These are phyloP conservation scores for Leccinum truebloodii DNA, from an alignment of 768 basidiomycete species.

Conservation along the genomic window DNA sequence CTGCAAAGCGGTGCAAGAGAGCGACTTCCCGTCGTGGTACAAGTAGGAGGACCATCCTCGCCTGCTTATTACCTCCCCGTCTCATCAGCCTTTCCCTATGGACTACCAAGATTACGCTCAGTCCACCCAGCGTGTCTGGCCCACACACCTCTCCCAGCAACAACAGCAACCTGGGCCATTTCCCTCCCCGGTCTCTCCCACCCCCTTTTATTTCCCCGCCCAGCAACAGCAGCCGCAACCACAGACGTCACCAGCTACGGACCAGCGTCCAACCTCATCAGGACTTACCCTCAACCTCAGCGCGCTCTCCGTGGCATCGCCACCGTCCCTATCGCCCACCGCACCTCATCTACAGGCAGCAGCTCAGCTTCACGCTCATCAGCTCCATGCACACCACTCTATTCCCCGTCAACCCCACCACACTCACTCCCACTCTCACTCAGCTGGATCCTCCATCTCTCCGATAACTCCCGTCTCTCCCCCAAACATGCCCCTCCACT, in stretches of 20 bases:
- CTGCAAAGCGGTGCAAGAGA: slow-evolving; percentile 18
- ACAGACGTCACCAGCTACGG: slow-evolving; percentile 18
- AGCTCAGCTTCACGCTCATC: slow-evolving; percentile 58
- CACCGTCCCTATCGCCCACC: slow-evolving; percentile 65
- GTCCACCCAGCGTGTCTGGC: slow-evolving; percentile 26
- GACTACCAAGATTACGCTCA: slow-evolving; percentile 34
- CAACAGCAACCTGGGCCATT: slow-evolving; percentile 15
- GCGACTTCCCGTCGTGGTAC: slow-evolving; percentile 8
- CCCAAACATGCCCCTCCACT: slow-evolving; percentile 44
- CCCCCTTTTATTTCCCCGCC: slow-evolving; percentile 24
- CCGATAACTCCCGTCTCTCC: slow-evolving; percentile 62
- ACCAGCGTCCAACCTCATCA: slow-evolving; percentile 33
- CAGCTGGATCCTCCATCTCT: slow-evolving; percentile 37
- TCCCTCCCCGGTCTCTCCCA: slow-evolving; percentile 30
- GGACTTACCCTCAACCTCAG: slow-evolving; percentile 68
- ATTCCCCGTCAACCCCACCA: slow-evolving; percentile 25
- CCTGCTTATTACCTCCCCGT: background rate
- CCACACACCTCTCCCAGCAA: slow-evolving; percentile 17
- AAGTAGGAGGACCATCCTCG: slow-evolving; percentile 9
- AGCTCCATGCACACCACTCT: slow-evolving; percentile 55
- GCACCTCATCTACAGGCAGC: slow-evolving; percentile 43
- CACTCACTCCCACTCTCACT: slow-evolving; percentile 25
- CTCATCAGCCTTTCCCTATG: slow-evolving; percentile 10
- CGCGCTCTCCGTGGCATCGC: slow-evolving; percentile 64
- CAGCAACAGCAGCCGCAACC: slow-evolving; percentile 18